These are phyloP conservation scores for Posidonia australis DNA, from an alignment of 106 monocot genomes.

Conservation along the genomic window DNA sequence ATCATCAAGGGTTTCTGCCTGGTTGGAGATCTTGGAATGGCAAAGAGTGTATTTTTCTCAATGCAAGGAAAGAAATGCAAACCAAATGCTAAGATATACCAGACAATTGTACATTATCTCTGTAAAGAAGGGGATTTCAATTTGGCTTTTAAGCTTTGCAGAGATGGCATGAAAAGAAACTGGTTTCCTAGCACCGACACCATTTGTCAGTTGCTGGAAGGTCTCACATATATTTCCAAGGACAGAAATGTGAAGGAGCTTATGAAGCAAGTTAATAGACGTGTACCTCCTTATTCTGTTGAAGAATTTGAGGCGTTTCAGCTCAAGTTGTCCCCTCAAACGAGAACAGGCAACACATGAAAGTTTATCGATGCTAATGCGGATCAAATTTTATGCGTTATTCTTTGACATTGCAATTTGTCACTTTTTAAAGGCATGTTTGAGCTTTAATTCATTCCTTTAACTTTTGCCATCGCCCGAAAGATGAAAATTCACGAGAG, in stretches of 20 bases:
- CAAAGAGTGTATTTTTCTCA: slow-evolving; percentile 60
- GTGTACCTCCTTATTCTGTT: slow-evolving; percentile 42
- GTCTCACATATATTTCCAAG: slow-evolving; percentile 42
- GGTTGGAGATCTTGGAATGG: slow-evolving; percentile 67
- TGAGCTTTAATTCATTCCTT: too few species aligned
- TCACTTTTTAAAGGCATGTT: too few species aligned
- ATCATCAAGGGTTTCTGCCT: slow-evolving; percentile 84
- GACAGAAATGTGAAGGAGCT: slow-evolving; percentile 56
- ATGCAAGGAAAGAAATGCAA: slow-evolving; percentile 59
- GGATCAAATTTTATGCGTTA: too few species aligned
- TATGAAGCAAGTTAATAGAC: slow-evolving; percentile 42
- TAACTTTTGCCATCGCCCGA: too few species aligned
- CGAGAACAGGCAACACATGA: background rate
- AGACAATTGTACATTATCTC: slow-evolving; percentile 94
- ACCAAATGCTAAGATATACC: slow-evolving; percentile 70
- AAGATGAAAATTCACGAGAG: too few species aligned
- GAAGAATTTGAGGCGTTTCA: slow-evolving; percentile 1
- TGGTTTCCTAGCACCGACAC: slow-evolving; percentile 74
- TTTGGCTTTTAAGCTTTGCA: slow-evolving; percentile 72
- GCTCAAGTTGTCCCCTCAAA: background rate
- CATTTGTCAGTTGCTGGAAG: slow-evolving; percentile 43
- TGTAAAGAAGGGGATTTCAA: slow-evolving; percentile 63
- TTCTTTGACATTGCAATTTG: too few species aligned
- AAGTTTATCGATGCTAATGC: too few species aligned
- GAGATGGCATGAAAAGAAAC: slow-evolving; percentile 71